Evolutionary conservation across 176 grass and related monocot species (phyloP).

Genomic region (Chrysopogon serrulatus): DNA sequence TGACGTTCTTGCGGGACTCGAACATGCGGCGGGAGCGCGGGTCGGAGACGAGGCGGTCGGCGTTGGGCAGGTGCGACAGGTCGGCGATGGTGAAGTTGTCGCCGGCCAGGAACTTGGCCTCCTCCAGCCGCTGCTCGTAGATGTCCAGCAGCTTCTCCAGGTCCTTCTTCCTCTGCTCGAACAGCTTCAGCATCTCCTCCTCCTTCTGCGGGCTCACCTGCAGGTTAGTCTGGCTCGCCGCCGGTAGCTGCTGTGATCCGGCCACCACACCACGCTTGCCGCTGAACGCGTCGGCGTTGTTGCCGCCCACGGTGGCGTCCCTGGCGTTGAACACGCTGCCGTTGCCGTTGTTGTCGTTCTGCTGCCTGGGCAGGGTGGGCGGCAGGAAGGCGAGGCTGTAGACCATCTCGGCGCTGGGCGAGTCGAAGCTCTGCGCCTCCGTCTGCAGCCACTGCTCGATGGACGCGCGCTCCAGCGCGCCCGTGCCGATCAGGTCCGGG

Average conservation of each 20-base stretch:
- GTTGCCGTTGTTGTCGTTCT: not conserved
- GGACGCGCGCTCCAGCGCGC: conserved; percentile 76
- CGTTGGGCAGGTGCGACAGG: conserved; percentile 88
- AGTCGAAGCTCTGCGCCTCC: conserved; percentile 90
- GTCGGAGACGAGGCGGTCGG: conserved; percentile 49
- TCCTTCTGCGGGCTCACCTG: conserved; percentile 9
- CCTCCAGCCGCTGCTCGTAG: conserved; percentile 75
- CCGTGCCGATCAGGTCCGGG: conserved; percentile 64
- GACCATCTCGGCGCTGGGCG: conserved; percentile 68
- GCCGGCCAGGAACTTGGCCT: conserved; percentile 60
- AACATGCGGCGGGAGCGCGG: conserved; percentile 49
- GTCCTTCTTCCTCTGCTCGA: conserved; percentile 54
- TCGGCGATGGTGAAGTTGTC: conserved; percentile 96
- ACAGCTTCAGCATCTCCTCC: conserved; percentile 44
- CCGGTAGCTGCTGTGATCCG: not conserved
- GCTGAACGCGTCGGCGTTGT: conserved; percentile 11
- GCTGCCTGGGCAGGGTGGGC: conserved; percentile 1
- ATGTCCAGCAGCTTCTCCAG: conserved; percentile 78
- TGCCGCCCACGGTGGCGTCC: not conserved
- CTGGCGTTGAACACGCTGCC: not conserved
- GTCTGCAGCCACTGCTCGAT: conserved; percentile 99
- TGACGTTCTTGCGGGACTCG: conserved; percentile 51
- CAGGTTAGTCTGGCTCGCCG: not conserved
- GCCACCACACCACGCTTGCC: not conserved
- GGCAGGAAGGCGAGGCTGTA: conserved; percentile 69